Conservation (phyloP, 805 yeast species). For the Yamadazyma ubonensis region DNA sequence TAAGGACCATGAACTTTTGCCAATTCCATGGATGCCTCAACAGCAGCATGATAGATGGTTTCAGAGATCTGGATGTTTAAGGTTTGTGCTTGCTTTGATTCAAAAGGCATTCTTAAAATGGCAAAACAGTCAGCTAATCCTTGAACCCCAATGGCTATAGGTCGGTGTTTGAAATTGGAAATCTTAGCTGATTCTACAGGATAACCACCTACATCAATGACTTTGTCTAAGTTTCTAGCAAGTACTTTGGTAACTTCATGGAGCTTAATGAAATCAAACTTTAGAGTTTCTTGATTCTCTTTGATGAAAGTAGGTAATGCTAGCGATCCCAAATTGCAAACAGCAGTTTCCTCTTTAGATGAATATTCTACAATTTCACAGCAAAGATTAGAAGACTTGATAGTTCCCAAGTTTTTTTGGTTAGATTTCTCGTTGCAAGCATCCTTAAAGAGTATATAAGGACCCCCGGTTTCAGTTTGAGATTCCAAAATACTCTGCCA, state of each 20-base stretch:
- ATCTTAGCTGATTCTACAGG: slow-evolving; percentile 74
- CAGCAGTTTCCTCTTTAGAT: slow-evolving; percentile 90
- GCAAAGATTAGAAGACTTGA: slow-evolving; percentile 91
- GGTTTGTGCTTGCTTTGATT: slow-evolving; percentile 70
- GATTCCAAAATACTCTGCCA: slow-evolving; percentile 90
- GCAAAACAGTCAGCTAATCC: slow-evolving; percentile 91
- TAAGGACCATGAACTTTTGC: slow-evolving; percentile 72
- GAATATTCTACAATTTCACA: slow-evolving; percentile 94
- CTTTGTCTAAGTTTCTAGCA: slow-evolving; percentile 71
- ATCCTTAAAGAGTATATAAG: slow-evolving; percentile 92
- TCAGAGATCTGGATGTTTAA: slow-evolving; percentile 87
- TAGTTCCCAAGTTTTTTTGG: slow-evolving; percentile 88
- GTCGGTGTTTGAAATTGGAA: slow-evolving; percentile 83
- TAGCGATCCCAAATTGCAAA: slow-evolving; percentile 89
- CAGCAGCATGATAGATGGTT: slow-evolving; percentile 91
- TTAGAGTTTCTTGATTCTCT: slow-evolving; percentile 35
- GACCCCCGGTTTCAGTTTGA: slow-evolving; percentile 95
- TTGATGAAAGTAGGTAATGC: slow-evolving; percentile 78
- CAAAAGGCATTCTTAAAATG: slow-evolving; percentile 80
- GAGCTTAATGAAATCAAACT: slow-evolving; percentile 69
- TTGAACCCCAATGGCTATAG: slow-evolving; percentile 97
- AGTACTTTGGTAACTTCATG: slow-evolving; percentile 78
- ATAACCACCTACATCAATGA: slow-evolving; percentile 82
- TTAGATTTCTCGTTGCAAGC: slow-evolving; percentile 84
- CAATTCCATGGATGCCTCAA: slow-evolving; percentile 82